phyloP scores from a whole-genome alignment of 2,329 filamentous ascomycete genomes.

The Acephala macrosclerotiorum region DNA sequence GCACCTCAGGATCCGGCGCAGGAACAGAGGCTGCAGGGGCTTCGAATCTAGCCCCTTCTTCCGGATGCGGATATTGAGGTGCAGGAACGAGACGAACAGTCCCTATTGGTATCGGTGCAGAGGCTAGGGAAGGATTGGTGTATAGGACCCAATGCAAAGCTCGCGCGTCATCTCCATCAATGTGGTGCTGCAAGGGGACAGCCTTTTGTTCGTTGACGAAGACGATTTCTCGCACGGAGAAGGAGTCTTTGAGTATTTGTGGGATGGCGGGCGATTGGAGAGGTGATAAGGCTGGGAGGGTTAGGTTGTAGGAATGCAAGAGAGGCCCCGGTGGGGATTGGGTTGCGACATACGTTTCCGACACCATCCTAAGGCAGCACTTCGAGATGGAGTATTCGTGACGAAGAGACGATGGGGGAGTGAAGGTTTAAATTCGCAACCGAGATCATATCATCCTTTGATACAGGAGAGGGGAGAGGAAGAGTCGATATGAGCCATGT shows the following conservation, averaged over 20 bases:
- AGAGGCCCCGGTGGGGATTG: constrained; percentile 19
- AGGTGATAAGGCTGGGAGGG: constrained; percentile 4
- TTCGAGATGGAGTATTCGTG: background rate
- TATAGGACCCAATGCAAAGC: constrained; percentile 78
- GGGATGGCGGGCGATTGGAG: constrained; percentile 50
- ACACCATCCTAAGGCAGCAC: background rate
- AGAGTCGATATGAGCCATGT: background rate
- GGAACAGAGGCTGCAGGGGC: constrained; percentile 24
- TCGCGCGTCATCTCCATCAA: constrained; percentile 79
- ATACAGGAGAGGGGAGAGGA: background rate
- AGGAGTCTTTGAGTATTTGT: constrained; percentile 63
- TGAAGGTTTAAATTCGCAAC: too few relatives aligned
- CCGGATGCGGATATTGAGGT: constrained; percentile 63
- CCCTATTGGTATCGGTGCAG: constrained; percentile 30
- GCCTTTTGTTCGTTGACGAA: constrained; percentile 63
- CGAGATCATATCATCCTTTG: too few relatives aligned
- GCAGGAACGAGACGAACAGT: constrained; percentile 65
- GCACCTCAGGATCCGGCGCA: background rate
- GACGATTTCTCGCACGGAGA: constrained; percentile 64
- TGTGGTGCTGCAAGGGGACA: constrained; percentile 69
- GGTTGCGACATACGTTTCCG: constrained; percentile 11
- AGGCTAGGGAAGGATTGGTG: constrained; percentile 24
- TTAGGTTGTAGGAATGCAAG: constrained; percentile 27
- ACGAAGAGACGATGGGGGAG: too few relatives aligned
- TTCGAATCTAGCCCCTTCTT: constrained; percentile 46